Evolutionary conservation across 2,329 filamentous ascomycete genomes (phyloP).

Genomic region (Calonectria multiphialidica): DNA sequence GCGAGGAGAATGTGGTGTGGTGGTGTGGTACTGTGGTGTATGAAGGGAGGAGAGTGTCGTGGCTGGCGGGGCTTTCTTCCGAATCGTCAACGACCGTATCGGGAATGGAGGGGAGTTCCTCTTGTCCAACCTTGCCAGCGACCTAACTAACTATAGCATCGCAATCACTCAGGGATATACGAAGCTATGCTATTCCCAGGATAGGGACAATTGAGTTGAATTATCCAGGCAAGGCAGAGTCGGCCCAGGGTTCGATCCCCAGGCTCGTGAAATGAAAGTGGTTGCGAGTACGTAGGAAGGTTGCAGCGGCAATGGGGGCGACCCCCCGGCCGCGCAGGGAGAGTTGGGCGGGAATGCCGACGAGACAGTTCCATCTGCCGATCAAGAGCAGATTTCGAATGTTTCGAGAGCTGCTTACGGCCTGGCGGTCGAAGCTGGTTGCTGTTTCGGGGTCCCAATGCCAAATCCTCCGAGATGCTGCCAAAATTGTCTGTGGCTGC

Average conservation of each 20-base stretch:
- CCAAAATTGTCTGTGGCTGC: background rate
- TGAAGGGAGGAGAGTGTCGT: background rate
- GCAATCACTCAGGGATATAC: background rate
- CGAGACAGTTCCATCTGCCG: constrained; percentile 12
- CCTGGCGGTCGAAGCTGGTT: background rate
- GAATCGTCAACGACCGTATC: constrained; percentile 2
- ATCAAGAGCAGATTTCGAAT: constrained; percentile 5
- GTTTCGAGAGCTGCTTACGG: background rate
- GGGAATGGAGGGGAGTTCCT: background rate
- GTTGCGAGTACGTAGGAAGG: constrained; percentile 3
- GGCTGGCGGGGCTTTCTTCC: background rate
- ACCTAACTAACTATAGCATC: background rate
- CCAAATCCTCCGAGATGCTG: background rate
- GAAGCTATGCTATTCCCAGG: constrained; percentile 10
- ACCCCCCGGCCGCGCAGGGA: background rate
- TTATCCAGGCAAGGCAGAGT: background rate
- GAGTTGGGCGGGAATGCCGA: constrained; percentile 17
- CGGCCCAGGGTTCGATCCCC: background rate
- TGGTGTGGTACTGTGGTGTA: background rate
- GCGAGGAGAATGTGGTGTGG: background rate
- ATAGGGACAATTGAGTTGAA: background rate
- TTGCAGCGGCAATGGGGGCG: constrained; percentile 2
- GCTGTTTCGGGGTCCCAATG: background rate
- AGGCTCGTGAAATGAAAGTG: constrained; percentile 17
- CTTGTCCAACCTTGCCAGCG: background rate